These are phyloP conservation scores for Cystofilobasidium macerans DNA, from an alignment of 768 basidiomycete genomes.

Conservation along the genomic window DNA sequence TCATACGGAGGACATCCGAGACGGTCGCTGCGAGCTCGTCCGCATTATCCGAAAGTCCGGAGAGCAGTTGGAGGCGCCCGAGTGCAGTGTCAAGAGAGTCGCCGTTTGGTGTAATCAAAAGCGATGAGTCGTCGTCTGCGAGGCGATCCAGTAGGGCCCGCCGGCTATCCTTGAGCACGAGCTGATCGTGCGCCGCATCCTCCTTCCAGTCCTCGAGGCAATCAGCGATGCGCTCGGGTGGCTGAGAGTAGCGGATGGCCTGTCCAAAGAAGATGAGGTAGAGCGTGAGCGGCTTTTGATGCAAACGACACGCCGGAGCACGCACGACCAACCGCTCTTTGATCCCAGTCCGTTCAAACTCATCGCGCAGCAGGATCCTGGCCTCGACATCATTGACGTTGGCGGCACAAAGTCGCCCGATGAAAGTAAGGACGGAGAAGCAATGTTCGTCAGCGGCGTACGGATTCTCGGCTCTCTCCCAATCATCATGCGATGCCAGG, in stretches of 20 bases:
- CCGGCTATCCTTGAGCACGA: background rate
- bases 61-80: background rate
- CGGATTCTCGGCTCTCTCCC: background rate
- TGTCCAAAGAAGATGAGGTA: conserved; percentile 33
- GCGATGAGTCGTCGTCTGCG: background rate
- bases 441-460: conserved; percentile 48
- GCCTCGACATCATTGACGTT: conserved; percentile 68
- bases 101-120: too few relatives aligned
- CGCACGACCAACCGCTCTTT: conserved; percentile 75
- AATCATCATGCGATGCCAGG: background rate
- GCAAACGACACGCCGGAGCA: conserved; percentile 24
- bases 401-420: conserved; percentile 64
- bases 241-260: conserved; percentile 63
- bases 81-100: background rate
- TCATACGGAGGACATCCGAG: background rate
- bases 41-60: background rate
- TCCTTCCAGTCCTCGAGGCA: background rate
- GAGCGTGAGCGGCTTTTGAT: conserved; percentile 2
- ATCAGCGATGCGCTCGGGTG: conserved; percentile 47
- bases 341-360: conserved; percentile 67
- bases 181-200: background rate
- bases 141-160: background rate
- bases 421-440: conserved; percentile 58
- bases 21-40: background rate
- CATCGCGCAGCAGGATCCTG: conserved; percentile 65